Conservation (phyloP, 192 early-diverging fungal species). For the Coemansia sp. region DNA sequence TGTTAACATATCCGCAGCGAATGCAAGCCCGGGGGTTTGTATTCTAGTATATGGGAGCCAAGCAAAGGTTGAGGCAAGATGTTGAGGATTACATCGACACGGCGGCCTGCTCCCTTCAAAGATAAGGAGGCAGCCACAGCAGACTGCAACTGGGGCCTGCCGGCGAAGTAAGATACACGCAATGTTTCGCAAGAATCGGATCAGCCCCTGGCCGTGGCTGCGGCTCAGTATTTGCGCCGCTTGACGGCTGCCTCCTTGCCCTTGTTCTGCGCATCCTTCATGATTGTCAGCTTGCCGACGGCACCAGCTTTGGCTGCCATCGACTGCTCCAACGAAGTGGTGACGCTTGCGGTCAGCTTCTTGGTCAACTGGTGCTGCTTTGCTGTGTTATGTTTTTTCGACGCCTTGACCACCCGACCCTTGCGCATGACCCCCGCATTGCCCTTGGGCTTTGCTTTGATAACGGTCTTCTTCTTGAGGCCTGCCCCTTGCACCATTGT, state of each 20-base stretch:
- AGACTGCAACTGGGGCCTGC: too few species aligned
- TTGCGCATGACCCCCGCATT: conserved; percentile 12
- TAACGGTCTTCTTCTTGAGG: conserved; percentile 31
- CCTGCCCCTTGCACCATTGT: conserved; percentile 44
- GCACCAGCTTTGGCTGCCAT: conserved; percentile 66
- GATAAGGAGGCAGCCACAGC: too few species aligned
- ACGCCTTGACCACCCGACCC: conserved; percentile 33
- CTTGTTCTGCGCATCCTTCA: conserved; percentile 56
- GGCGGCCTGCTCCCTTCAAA: too few species aligned
- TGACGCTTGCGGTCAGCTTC: conserved; percentile 41
- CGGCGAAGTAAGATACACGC: too few species aligned
- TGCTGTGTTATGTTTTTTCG: conserved; percentile 27
- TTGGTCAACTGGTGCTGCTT: conserved; percentile 38
- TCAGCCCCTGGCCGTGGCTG: too few species aligned
- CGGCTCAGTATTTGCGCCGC: conserved; percentile 49
- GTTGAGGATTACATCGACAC: too few species aligned
- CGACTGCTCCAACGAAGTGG: conserved; percentile 39
- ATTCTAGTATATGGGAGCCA: too few species aligned
- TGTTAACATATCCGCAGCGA: too few species aligned
- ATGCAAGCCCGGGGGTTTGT: too few species aligned
- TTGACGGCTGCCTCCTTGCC: conserved; percentile 51
- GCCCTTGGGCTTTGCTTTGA: conserved; percentile 4
- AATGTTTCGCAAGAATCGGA: too few species aligned
- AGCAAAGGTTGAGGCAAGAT: too few species aligned
- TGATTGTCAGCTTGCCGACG: conserved; percentile 67